Evolutionary conservation across 257 asterid species (phyloP).

Genomic region (Henckelia pumila): DNA sequence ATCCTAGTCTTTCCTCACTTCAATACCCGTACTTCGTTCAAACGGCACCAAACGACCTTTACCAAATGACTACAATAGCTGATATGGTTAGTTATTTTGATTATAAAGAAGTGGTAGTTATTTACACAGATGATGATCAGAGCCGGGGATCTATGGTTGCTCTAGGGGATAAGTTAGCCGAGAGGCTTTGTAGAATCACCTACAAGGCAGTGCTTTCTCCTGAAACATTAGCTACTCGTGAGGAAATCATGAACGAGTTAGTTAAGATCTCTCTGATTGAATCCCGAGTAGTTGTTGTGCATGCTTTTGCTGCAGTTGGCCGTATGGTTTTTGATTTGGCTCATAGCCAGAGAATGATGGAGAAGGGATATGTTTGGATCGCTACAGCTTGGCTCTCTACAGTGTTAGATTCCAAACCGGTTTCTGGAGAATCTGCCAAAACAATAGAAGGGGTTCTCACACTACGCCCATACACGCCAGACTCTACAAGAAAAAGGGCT

Average conservation of each 20-base stretch:
- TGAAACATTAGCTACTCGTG: constrained; percentile 15
- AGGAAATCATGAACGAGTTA: constrained; percentile 21
- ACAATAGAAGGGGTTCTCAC: constrained; percentile 32
- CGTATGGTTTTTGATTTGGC: constrained; percentile 23
- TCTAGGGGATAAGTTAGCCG: too few relatives aligned
- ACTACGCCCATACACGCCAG: constrained; percentile 26
- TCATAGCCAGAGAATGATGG: constrained; percentile 18
- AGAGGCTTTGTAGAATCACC: too few relatives aligned
- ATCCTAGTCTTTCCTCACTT: too few relatives aligned
- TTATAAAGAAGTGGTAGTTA: too few relatives aligned
- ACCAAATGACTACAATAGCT: too few relatives aligned
- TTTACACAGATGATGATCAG: too few relatives aligned
- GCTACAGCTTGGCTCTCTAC: too few relatives aligned
- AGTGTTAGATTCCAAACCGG: neutral
- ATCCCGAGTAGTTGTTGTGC: constrained; percentile 22
- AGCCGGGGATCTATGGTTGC: too few relatives aligned
- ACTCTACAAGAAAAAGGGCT: constrained; percentile 23
- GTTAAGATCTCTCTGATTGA: constrained; percentile 25
- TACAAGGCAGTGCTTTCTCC: too few relatives aligned
- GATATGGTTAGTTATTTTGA: too few relatives aligned
- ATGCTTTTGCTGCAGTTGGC: constrained; percentile 12
- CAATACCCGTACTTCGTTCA: too few relatives aligned
- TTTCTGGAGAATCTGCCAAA: neutral
- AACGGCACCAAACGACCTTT: too few relatives aligned
- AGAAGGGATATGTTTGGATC: constrained; percentile 29